A percentile compares a stretch with the other conserved stretches of the same genome.
These are phyloP conservation scores for Pythium plurisporium DNA, from an alignment of 352 stramenopile species.

Conservation along the genomic window DNA sequence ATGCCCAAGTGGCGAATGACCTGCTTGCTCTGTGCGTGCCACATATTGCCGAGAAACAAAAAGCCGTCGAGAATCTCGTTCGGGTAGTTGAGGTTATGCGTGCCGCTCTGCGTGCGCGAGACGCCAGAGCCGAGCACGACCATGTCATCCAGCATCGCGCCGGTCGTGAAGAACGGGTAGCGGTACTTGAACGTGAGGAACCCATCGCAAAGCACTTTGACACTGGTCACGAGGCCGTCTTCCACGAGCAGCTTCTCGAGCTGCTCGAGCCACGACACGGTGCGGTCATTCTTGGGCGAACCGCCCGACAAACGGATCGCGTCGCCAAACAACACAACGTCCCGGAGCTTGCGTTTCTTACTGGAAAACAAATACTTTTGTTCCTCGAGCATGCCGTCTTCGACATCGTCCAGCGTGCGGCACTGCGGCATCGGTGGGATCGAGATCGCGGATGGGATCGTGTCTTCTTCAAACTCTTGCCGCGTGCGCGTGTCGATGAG, in stretches of 20 bases:
- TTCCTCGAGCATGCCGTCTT: slow-evolving; percentile 50
- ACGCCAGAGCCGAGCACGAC: slow-evolving; percentile 32
- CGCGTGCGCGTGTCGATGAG: slow-evolving; percentile 63
- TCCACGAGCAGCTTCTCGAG: slow-evolving; percentile 67
- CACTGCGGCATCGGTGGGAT: slow-evolving; percentile 51
- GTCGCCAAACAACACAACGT: slow-evolving; percentile 78
- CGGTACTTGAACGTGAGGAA: slow-evolving; percentile 83
- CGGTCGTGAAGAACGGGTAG: slow-evolving; percentile 83
- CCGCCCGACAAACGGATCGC: slow-evolving; percentile 37
- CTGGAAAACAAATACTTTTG: slow-evolving; percentile 63
- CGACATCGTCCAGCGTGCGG: slow-evolving; percentile 46
- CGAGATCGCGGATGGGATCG: slow-evolving; percentile 71
- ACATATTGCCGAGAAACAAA: slow-evolving; percentile 87
- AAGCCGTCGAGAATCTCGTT: slow-evolving; percentile 87
- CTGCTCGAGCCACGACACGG: slow-evolving; percentile 44
- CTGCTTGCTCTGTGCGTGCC: slow-evolving; percentile 75
- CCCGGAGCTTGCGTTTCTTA: slow-evolving; percentile 74
- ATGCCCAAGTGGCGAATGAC: slow-evolving; percentile 77
- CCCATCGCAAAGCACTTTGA: slow-evolving; percentile 71
- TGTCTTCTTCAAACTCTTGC: slow-evolving; percentile 59
- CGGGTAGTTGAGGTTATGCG: slow-evolving; percentile 85
- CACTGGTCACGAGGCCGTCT: slow-evolving; percentile 68
- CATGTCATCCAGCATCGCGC: slow-evolving; percentile 58
- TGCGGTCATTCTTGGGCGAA: slow-evolving; percentile 14
- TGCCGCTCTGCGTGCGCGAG: slow-evolving; percentile 74